Base-by-base conservation (phyloP, 176 grass and related monocot genomes). In the Urochloa ruziziensis region DNA sequence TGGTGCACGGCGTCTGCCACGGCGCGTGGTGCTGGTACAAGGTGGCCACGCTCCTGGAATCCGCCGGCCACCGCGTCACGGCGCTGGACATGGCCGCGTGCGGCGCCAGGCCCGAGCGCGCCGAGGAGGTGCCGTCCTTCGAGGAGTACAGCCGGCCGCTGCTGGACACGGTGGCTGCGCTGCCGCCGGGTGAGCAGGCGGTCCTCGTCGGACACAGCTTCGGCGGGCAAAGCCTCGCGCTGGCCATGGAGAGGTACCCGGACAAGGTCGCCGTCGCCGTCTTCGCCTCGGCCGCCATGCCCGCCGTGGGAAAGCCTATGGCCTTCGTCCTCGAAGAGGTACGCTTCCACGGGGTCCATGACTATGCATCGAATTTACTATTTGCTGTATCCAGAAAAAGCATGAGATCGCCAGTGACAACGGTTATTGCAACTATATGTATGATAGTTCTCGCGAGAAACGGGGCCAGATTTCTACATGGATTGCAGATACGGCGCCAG, bases 1-100 rank as follows among this genome's bases (percentile, higher is more conserved):
- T 89, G 15, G 82, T 89, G 47, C 90, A 92, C 39, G 86, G 90
- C 4, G 49, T 86, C 12, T 30, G 73, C 79, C 79, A 92, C 56
- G 90, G 90, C 4, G 86, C 86, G 4, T 92, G 90, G 90, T 78
- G 86, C 86, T 92, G 86, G 90, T 92, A 86, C 78, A 85, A 73
- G 32, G 37, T 92, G 46, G 79, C 13, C 12, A 10, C 71, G 36
- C 85, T 90, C 66, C 66, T 70, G 16, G 85, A 28, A 59, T 88
- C 80, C 5, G 59, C 78, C 0, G 77, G 91, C 7, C 85, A 93
- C 77, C 84, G 43, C 17, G 85, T 90, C 52, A 88, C 74, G 3
- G 82, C 85, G 54, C 70, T 93, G 27, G 91, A 93, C 73, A 70
- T 93, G 58, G 74, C 85, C 6, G 78, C 82, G 27, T 84, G 81